Evolutionary conservation across 139 green algal species (phyloP), one percentile per base, ranked within the genome.

Genomic region (Coelastrella sp.): DNA sequence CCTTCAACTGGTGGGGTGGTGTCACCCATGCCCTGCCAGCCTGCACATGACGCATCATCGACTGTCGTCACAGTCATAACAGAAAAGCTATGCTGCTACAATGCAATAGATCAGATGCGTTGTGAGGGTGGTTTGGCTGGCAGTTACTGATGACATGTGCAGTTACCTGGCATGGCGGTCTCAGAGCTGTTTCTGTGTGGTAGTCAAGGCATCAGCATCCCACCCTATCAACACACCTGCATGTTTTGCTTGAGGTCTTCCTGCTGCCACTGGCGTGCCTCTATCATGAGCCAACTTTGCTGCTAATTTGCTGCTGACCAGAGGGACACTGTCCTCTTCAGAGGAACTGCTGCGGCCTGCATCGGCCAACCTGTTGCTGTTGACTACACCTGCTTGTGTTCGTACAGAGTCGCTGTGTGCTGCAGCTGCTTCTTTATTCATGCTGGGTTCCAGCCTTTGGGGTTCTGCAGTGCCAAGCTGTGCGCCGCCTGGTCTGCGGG

Each of bases 241-340:
- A 11, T 14, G 13, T 73, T 54, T 57, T 4, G 19, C 6, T 13
- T 85, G 32, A 11, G 68, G 77, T 23, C 59, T 87, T 22, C 64
- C 64, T 47, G 64, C 64, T 57, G 64, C 65, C 56, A 60, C 19
- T 6, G 84, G 84, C 57, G 84, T 89, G 84, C 71, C 54, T 17
- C 73, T 61, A 22, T 89, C 71, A 10, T 83, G 71, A 58, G 84
- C 19, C 66, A 89, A 23, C 5, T 58, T n/a, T 8, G 84, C 84
- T 17, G 84, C 84, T 71, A 83, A 71, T 71, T 82, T 89, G 84
- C 84, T 83, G 71, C 84, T 74, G 4, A 82, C 84, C 13, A 89
- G n/a, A 6, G 84, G 84, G 20, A 89, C 84, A 20, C 84, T 89
- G 73, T 89, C 84, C 23, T 89, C 84, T 16, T 71, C 78, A 11